Evolutionary conservation across 2,329 filamentous ascomycete genomes (phyloP).

Genomic region (Aspergillus brasiliensis): DNA sequence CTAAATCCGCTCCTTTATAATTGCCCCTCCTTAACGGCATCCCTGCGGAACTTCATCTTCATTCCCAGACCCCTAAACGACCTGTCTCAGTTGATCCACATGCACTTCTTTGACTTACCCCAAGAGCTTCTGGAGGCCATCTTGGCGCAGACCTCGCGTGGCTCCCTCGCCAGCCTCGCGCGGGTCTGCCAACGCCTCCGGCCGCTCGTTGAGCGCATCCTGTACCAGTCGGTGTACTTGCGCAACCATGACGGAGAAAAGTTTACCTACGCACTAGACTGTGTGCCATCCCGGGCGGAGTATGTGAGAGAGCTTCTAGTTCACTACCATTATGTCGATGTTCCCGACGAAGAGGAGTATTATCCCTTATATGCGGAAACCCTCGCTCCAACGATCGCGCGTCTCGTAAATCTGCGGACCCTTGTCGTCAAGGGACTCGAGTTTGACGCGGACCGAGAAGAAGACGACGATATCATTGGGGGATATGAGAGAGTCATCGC

Average conservation of each 20-base stretch:
- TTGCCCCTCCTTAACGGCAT: background rate
- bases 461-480: background rate
- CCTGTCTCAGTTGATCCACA: background rate
- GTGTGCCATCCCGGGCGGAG: background rate
- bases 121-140: background rate
- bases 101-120: slow-evolving; percentile 4
- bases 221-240: slow-evolving; percentile 8
- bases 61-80: no score
- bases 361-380: slow-evolving; percentile 6
- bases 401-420: slow-evolving; percentile 1
- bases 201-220: background rate
- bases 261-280: slow-evolving; percentile 1
- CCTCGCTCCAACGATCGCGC: background rate
- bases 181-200: slow-evolving; percentile 1
- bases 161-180: slow-evolving; percentile 1
- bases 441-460: background rate
- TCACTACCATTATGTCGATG: slow-evolving; percentile 7
- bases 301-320: slow-evolving; percentile 3
- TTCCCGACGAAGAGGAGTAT: slow-evolving; percentile 1
- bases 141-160: background rate
- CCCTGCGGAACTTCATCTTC: background rate
- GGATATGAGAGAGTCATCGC: background rate
- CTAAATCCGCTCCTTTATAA: background rate
- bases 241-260: slow-evolving; percentile 2
- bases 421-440: slow-evolving; percentile 11